Base-by-base conservation (phyloP, 805 yeast species). In the Huiozyma naganishii region DNA sequence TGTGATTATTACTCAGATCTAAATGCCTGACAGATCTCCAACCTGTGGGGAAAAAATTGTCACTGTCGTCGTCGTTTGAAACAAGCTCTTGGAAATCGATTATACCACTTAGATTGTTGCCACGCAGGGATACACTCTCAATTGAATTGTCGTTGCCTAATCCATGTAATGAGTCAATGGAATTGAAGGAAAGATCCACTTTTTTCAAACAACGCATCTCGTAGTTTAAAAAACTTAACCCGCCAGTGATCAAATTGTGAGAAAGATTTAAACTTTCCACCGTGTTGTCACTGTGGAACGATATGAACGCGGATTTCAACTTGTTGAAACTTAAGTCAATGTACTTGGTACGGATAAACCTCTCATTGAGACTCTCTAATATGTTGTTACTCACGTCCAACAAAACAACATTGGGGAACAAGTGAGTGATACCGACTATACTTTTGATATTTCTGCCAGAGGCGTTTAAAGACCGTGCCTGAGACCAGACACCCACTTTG, bases 1-100 rank as follows among this genome's bases (percentile, higher is more conserved):
- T 55, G 8, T 43, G 37, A 41, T 60, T 60, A 39, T 45, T 43
- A 32, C 53, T 41, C 12, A 60, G 46, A 41, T 59, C 48, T n/a
- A 60, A 48, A 17, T 48, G 52, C 32, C 52, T 48, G 7, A 60
- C 37, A 8, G 48, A 40, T 27, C 42, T 12, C 62, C 61, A 53
- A 29, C 54, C 48, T 36, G 39, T 39, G 29, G 29, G 39, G 9
- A 42, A 40, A n/a, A 17, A 8, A 7, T 13, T 13, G 17, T 32
- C 30, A 9, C 12, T n/a, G 2, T 27, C 5, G 12, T 43, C 36
- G 17, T 47, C 48, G 27, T 44, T 34, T 9, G 44, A 39, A 27
- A 48, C 42, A 11, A 58, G 23, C 23, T 48, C 49, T n/a, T 47
- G 51, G 41, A 58, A 58, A 43, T 60, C 57, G 6, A 60, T 41